phyloP scores from a whole-genome alignment of 805 yeast species.

The Saccharomycopsis microspora region DNA sequence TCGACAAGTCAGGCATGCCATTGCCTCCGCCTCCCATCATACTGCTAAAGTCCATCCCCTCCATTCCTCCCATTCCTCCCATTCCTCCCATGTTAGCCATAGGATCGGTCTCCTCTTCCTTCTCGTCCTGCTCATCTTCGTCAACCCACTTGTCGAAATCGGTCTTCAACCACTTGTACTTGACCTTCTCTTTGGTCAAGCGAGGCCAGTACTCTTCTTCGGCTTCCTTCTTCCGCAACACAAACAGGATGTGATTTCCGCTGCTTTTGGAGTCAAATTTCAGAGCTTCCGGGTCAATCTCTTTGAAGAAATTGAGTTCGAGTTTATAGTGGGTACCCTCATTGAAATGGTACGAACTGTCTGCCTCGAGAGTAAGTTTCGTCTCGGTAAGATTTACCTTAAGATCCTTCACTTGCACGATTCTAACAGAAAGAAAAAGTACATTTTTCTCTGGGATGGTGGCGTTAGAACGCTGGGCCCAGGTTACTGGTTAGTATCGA shows the following conservation, averaged over 20 bases:
- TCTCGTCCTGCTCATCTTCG: slow-evolving; percentile 91
- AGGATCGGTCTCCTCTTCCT: slow-evolving; percentile 26
- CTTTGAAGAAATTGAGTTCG: slow-evolving; percentile 64
- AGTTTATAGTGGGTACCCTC: slow-evolving; percentile 41
- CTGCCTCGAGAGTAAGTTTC: slow-evolving; percentile 41
- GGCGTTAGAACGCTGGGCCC: slow-evolving; percentile 96
- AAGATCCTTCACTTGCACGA: slow-evolving; percentile 56
- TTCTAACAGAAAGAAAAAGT: slow-evolving; percentile 60
- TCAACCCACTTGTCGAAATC: slow-evolving; percentile 98
- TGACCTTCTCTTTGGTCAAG: slow-evolving; percentile 76
- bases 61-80: slow-evolving; percentile 31
- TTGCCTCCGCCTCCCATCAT: slow-evolving; percentile 26
- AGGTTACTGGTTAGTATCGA: slow-evolving; percentile 37
- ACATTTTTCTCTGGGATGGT: slow-evolving; percentile 63
- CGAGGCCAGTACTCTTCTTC: slow-evolving; percentile 91
- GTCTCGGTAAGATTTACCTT: slow-evolving; percentile 50
- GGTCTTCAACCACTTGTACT: slow-evolving; percentile 73
- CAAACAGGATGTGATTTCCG: slow-evolving; percentile 42
- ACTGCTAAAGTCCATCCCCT: slow-evolving; percentile 22
- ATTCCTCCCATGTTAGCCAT: slow-evolving; percentile 26
- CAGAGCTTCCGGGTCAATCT: slow-evolving; percentile 58
- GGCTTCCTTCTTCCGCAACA: slow-evolving; percentile 57
- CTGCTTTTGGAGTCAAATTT: slow-evolving; percentile 49
- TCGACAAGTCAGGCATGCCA: background rate
- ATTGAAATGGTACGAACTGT: slow-evolving; percentile 30